A percentile compares a stretch with the other conserved stretches of the same genome.
phyloP scores from a whole-genome alignment of 495 filamentous ascomycete genomes.

The Penicillium cinerascens region DNA sequence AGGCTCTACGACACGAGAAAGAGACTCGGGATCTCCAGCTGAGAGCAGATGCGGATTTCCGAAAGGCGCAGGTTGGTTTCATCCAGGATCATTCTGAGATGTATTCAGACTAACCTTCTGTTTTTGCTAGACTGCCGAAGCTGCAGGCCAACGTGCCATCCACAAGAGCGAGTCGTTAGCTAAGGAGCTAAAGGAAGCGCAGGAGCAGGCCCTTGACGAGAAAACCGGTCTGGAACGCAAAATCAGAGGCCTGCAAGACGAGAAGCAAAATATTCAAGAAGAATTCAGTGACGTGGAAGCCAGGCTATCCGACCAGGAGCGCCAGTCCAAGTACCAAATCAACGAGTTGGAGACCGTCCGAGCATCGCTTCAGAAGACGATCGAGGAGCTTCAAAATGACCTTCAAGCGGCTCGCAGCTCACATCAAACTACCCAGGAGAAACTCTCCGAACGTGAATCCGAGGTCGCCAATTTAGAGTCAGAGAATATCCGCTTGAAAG shows the following conservation, averaged over 20 bases:
- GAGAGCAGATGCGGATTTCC: constrained; percentile 78
- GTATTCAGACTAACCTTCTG: constrained; percentile 8
- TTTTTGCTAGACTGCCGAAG: constrained; percentile 53
- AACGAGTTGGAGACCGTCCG: constrained; percentile 70
- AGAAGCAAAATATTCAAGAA: constrained; percentile 68
- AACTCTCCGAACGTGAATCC: constrained; percentile 62
- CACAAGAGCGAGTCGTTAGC: constrained; percentile 69
- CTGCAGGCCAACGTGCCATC: constrained; percentile 60
- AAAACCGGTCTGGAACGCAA: constrained; percentile 69
- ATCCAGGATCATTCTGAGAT: neutral
- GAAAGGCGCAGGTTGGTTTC: constrained; percentile 63
- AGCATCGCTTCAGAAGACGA: constrained; percentile 59
- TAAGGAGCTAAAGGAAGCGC: constrained; percentile 66
- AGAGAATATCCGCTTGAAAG: constrained; percentile 76
- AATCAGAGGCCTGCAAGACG: constrained; percentile 66
- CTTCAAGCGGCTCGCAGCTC: constrained; percentile 58
- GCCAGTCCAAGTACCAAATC: constrained; percentile 65
- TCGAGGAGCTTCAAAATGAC: constrained; percentile 71
- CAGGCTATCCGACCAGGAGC: constrained; percentile 64
- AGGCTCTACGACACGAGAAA: constrained; percentile 71
- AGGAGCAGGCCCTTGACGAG: constrained; percentile 63
- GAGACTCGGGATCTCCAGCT: constrained; percentile 72
- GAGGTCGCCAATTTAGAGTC: constrained; percentile 72
- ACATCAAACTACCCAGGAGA: constrained; percentile 63
- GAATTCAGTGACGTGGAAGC: constrained; percentile 72